These are phyloP conservation scores for Neoboletus magnificus DNA, from an alignment of 768 basidiomycete genomes.

Conservation along the genomic window DNA sequence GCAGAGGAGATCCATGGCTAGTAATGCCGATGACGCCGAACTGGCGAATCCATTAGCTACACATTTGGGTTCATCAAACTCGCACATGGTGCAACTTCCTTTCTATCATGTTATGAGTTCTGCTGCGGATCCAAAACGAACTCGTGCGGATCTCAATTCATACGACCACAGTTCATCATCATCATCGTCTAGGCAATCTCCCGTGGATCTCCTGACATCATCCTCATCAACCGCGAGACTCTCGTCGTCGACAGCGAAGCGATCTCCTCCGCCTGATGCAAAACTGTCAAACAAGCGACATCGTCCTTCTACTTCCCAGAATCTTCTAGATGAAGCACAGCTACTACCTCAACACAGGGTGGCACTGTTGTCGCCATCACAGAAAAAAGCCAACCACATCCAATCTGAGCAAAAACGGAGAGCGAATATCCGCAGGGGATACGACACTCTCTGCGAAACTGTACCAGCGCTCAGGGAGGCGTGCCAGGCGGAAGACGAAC, in stretches of 20 bases:
- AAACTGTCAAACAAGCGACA: slow-evolving; percentile 34
- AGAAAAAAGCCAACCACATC: slow-evolving; percentile 94
- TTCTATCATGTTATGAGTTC: slow-evolving; percentile 13
- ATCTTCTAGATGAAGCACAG: slow-evolving; percentile 10
- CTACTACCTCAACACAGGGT: slow-evolving; percentile 9
- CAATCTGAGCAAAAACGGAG: slow-evolving; percentile 92
- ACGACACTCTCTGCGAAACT: slow-evolving; percentile 81
- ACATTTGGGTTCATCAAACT: background rate
- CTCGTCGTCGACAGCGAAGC: slow-evolving; percentile 20
- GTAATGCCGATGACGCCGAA: slow-evolving; percentile 8
- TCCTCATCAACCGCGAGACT: slow-evolving; percentile 13
- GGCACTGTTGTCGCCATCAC: slow-evolving; percentile 66
- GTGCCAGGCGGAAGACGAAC: slow-evolving; percentile 72
- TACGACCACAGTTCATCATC: slow-evolving; percentile 25
- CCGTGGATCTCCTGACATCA: slow-evolving; percentile 17
- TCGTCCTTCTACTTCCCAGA: slow-evolving; percentile 21
- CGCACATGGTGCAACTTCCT: slow-evolving; percentile 12
- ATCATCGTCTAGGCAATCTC: slow-evolving; percentile 27
- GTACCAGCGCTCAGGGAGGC: slow-evolving; percentile 82
- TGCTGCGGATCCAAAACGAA: slow-evolving; percentile 6
- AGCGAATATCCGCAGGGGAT: slow-evolving; percentile 85
- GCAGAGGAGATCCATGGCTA: slow-evolving; percentile 12
- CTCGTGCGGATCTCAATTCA: slow-evolving; percentile 6
- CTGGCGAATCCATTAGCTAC: slow-evolving; percentile 4
- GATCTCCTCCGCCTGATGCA: slow-evolving; percentile 25